These are phyloP conservation scores for Clavulina sp. DNA, from an alignment of 768 basidiomycete genomes.

Conservation along the genomic window DNA sequence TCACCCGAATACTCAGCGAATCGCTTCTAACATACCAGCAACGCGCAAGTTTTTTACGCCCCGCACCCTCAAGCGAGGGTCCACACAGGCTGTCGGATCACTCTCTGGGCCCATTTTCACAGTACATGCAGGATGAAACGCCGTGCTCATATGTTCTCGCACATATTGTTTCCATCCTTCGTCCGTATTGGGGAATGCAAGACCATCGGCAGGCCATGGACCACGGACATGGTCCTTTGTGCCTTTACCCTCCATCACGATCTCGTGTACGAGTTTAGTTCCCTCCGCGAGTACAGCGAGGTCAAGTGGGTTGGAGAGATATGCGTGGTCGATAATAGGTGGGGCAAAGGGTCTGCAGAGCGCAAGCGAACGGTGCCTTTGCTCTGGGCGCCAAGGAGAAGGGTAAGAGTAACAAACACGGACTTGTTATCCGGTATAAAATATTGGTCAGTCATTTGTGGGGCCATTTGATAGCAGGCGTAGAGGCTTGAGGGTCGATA, in stretches of 20 bases:
- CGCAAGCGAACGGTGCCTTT: constrained; percentile 4
- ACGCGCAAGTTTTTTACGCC: constrained; percentile 1
- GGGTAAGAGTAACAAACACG: background rate
- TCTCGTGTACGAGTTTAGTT: constrained; percentile 1
- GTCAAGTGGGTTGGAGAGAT: constrained; percentile 2
- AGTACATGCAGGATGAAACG: constrained; percentile 4
- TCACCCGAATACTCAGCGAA: too few species aligned
- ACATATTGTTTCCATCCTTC: constrained; percentile 3
- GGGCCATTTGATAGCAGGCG: background rate
- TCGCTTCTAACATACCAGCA: background rate
- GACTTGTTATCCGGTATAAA: background rate
- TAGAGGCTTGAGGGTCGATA: background rate
- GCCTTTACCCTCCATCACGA: background rate
- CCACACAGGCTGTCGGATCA: constrained; percentile 1
- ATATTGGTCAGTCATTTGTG: background rate
- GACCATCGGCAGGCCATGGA: background rate
- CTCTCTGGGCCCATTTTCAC: constrained; percentile 3
- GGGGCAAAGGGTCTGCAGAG: constrained; percentile 2
- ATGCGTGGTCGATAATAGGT: constrained; percentile 7
- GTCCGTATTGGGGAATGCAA: background rate
- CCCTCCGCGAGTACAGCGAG: background rate
- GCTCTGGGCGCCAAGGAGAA: background rate
- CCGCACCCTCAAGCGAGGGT: background rate
- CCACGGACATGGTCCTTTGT: background rate
- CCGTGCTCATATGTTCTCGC: constrained; percentile 1